Base-by-base conservation (phyloP, 2,329 filamentous ascomycete species). In the Pseudopithomyces chartarum region DNA sequence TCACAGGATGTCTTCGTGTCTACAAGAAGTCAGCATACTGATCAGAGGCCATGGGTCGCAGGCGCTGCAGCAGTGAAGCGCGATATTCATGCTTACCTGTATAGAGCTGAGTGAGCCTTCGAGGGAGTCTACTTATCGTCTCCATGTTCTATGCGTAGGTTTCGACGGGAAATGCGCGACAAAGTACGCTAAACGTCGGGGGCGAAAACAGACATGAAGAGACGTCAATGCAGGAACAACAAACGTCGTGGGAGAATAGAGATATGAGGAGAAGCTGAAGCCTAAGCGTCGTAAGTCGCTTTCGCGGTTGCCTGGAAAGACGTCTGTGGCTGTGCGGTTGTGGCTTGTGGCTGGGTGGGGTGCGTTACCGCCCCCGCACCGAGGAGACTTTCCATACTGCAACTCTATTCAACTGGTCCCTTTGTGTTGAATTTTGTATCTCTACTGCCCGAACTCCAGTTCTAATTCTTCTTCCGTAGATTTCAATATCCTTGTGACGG, bases 1-100 rank as follows among this genome's bases (percentile, higher is more conserved):
- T 90, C 87, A 71, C 85, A 89, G 23, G 88, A 90, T 65, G 87
- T 89, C 72, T 93, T 93, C 56, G 90, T 91, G 78, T 93, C 90
- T 23, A n/a, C 3, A 13, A 15, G 10, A 19, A 23, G 38, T 51
- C n/a, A 51, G 38, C 6, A 42, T 15, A 22, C 12, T 32, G 26
- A 6, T 33, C n/a, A 17, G 2, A 20, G 6, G 17, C 8, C 15
- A 17, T 10, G n/a, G 33, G 20, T 33, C n/a, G 20, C 29, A 12
- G 19, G 17, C 7, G 33, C 3, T 11, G 2, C 6, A 6, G 10
- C 8, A 51, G 7, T 15, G 11, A 7, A 12, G 19, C 10, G 8
- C 19, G 36, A 11, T 19, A 49, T 10, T 7, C 17, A 3, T n/a
- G 64, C 47, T 32, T 51, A 51, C 48, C 48, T 23, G 90, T 89